A percentile compares a stretch with the other conserved stretches of the same genome.
phyloP scores from a whole-genome alignment of 176 grass and related monocot genomes.

The Oryza nivara region DNA sequence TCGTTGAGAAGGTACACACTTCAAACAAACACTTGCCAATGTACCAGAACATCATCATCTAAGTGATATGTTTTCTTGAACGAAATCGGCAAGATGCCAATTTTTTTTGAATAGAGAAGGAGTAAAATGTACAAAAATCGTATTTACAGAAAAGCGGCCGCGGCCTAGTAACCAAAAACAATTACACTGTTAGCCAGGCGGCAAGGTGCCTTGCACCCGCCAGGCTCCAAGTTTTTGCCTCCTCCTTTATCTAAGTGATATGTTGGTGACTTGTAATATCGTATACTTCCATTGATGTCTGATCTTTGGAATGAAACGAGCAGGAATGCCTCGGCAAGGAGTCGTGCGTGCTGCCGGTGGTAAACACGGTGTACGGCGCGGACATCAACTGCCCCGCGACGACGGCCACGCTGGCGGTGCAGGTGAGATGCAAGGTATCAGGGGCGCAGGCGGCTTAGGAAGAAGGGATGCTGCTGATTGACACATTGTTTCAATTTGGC shows the following conservation, averaged over 20 bases:
- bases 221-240: too few relatives aligned
- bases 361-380: slow-evolving; percentile 46
- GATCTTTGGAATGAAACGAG: slow-evolving; percentile 7
- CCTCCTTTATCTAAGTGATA: background rate
- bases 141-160: too few relatives aligned
- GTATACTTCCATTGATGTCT: background rate
- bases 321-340: slow-evolving; percentile 80
- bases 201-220: too few relatives aligned
- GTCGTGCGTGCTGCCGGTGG: slow-evolving; percentile 57
- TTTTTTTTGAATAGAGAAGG: too few relatives aligned
- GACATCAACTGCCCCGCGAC: slow-evolving; percentile 67
- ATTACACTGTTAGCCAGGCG: too few relatives aligned
- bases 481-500: background rate
- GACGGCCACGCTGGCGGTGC: slow-evolving; percentile 65
- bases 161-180: too few relatives aligned
- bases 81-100: too few relatives aligned
- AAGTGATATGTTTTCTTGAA: too few relatives aligned
- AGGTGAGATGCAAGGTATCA: slow-evolving; percentile 59
- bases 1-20: slow-evolving; percentile 69
- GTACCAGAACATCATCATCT: background rate
- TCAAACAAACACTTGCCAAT: background rate
- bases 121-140: too few relatives aligned
- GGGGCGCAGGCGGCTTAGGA: slow-evolving; percentile 31
- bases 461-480: slow-evolving; percentile 12
- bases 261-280: background rate